These are phyloP conservation scores for Penicillium bialowiezense DNA, from an alignment of 495 filamentous ascomycete genomes.

Conservation along the genomic window DNA sequence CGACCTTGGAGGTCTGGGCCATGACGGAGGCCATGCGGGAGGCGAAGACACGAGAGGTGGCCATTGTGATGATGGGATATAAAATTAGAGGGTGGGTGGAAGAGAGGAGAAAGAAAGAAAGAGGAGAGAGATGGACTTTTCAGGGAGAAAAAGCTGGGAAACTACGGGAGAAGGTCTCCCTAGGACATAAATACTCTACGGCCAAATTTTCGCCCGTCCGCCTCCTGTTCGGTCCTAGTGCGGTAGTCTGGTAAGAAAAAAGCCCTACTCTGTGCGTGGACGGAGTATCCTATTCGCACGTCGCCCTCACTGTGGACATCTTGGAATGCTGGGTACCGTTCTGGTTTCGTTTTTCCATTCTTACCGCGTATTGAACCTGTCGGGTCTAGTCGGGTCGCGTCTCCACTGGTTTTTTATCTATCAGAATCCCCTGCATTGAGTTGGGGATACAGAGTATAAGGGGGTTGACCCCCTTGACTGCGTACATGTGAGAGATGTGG, in stretches of 20 bases:
- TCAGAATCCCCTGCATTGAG: slow-evolving; percentile 3
- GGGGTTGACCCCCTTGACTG: no score
- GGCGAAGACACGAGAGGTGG: slow-evolving; percentile 68
- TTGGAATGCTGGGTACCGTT: slow-evolving; percentile 25
- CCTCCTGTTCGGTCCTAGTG: slow-evolving; percentile 38
- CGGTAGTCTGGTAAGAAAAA: slow-evolving; percentile 25
- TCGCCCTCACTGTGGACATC: slow-evolving; percentile 12
- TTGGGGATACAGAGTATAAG: no score
- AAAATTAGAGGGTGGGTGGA: slow-evolving; percentile 14
- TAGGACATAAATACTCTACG: slow-evolving; percentile 45
- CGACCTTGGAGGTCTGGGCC: slow-evolving; percentile 66
- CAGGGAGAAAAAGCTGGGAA: slow-evolving; percentile 45
- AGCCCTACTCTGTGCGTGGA: slow-evolving; percentile 37
- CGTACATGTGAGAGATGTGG: no score
- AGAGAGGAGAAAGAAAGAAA: slow-evolving; percentile 26
- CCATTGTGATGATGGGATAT: slow-evolving; percentile 57
- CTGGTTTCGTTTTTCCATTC: slow-evolving; percentile 14
- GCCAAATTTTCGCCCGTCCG: slow-evolving; percentile 46
- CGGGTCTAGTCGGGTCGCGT: slow-evolving; percentile 14
- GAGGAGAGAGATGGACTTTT: slow-evolving; percentile 30
- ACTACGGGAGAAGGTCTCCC: slow-evolving; percentile 33
- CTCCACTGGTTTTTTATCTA: neutral
- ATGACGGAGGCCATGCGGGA: slow-evolving; percentile 72
- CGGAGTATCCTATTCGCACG: slow-evolving; percentile 20
- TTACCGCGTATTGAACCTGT: slow-evolving; percentile 11